Evolutionary conservation across 331 rosid species (phyloP), one percentile per base, ranked within the genome.

Genomic region (Dryas integrifolia): DNA sequence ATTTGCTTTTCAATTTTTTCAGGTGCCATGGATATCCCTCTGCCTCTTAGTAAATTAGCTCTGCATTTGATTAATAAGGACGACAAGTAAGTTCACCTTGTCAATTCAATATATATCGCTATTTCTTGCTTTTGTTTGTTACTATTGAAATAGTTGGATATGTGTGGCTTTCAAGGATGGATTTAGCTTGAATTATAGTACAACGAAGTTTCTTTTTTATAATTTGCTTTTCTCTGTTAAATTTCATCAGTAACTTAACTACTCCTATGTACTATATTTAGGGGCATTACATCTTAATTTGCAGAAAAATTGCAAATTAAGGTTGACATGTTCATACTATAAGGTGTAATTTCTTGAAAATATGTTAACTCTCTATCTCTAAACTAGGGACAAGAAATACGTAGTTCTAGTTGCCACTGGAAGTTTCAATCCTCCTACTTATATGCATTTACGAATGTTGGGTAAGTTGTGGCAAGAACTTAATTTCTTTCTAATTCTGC

Each of bases 391-490:
- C 78, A 86, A 84, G 85, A 82, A 70, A 74, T 80, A 83, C 70
- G 92, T 85, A 40, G 82, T 88, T 75, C 90, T 95, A 56, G 89
- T 91, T 21, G 90, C 96, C 43, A 86, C 92, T 48, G 98, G 97
- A 84, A 95, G 98, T 82, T 95, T 95, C 88, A 95, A 91, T 80
- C 98, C 98, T 55, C 96, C 98, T 35, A 95, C 98, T 21, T 91
- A 82, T 72, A 95, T 95, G 97, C 98, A 94, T 87, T 84, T 91
- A 56, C 97, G 97, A 73, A 82, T 94, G 88, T 80, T 91, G 47
- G 98, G 97, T 95, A 67, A 85, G 92, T 85, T 78, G 52, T 14
- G 5, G 7, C 40, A 12, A 14, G 2, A 47, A 46, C 49, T 24
- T 39, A 35, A 14, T 76, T 72, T 51, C n/a, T 56, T 48, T 45